Percentiles rank a stretch among this genome's conserved stretches.
Evolutionary conservation across 2,329 filamentous ascomycete species (phyloP).

Genomic region (Calonectria pauciramosa): DNA sequence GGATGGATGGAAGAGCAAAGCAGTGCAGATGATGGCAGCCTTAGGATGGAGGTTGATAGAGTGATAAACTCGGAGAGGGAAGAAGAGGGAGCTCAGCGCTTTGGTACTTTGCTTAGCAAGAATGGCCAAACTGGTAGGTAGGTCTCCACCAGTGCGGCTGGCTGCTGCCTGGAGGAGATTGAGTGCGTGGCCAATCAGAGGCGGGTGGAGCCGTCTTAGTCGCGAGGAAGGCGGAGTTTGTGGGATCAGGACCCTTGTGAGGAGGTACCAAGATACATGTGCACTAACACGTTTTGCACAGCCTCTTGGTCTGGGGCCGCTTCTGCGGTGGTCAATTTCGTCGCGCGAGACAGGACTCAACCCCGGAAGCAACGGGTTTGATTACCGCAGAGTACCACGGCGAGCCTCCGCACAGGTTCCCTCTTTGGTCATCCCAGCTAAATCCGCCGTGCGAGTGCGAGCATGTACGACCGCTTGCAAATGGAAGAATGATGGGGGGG

Average conservation of each 20-base stretch:
- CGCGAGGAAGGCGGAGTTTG: constrained; percentile 42
- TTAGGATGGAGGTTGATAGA: constrained; percentile 32
- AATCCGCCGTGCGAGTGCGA: not conserved
- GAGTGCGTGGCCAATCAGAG: constrained; percentile 35
- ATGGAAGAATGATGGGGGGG: constrained; percentile 25
- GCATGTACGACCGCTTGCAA: constrained; percentile 24
- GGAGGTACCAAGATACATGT: constrained; percentile 21
- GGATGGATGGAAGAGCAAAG: constrained; percentile 15
- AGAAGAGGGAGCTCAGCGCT: constrained; percentile 28
- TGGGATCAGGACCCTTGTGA: constrained; percentile 13
- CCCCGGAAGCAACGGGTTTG: constrained; percentile 28
- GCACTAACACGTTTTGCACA: constrained; percentile 33
- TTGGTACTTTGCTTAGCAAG: constrained; percentile 46
- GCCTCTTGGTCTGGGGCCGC: constrained; percentile 1
- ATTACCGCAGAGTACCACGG: constrained; percentile 38
- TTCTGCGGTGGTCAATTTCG: constrained; percentile 5
- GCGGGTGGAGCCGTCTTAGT: constrained; percentile 30
- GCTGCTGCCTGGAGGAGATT: constrained; percentile 50
- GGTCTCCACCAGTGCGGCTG: not conserved
- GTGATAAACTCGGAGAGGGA: constrained; percentile 28
- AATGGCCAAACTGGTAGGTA: constrained; percentile 12
- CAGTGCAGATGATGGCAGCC: constrained; percentile 31
- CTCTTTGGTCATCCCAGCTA: constrained; percentile 24
- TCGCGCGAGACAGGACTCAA: constrained; percentile 1
- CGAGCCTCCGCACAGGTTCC: constrained; percentile 34